Base-by-base conservation (phyloP, 306 rosid species). In the Lathyrus oleraceus region DNA sequence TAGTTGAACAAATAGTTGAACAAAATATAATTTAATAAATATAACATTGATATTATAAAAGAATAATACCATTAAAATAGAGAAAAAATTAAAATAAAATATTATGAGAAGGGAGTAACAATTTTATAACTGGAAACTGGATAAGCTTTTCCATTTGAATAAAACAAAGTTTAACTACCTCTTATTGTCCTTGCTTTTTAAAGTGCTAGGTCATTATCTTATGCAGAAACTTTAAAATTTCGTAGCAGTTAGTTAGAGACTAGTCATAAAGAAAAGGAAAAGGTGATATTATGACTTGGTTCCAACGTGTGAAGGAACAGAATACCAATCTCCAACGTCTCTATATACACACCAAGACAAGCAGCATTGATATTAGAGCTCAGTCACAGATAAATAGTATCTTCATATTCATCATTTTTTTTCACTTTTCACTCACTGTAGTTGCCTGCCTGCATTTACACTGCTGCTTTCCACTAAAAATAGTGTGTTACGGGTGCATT, bases 281-380 rank as follows among this genome's bases (percentile, higher is more conserved):
- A 6, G 63, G 67, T 44, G 21, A 58, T 20, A 21, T 30, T 36
- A 51, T 30, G 75, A 72, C 19, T 57, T 28, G 67, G 68, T 30
- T 54, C 70, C 77, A 63, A 49, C 68, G 82, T 64, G 80, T 27
- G 76, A 57, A 28, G 65, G 70, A 71, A 27, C 61, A 54, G 49
- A 69, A 23, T 53, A 36, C 48, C 47, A 66, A 72, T 73, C 84
- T 83, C 77, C 67, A 79, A 81, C 79, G 87, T 73, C 86, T 76
- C 80, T 83, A 67, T 51, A 35, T 45, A 5, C 0, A 59, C 44
- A 78, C 63, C 43, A 76, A 70, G 61, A 69, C 75, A 73, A 70
- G 36, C 45, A 43, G 58, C 79, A 60, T 85, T 54, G 81, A 51
- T 70, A 58, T 14, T 5, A 35, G 78, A 38, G 69, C 68, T 15